phyloP scores from a whole-genome alignment of 2,329 filamentous ascomycete species.

The Amauroascus niger region DNA sequence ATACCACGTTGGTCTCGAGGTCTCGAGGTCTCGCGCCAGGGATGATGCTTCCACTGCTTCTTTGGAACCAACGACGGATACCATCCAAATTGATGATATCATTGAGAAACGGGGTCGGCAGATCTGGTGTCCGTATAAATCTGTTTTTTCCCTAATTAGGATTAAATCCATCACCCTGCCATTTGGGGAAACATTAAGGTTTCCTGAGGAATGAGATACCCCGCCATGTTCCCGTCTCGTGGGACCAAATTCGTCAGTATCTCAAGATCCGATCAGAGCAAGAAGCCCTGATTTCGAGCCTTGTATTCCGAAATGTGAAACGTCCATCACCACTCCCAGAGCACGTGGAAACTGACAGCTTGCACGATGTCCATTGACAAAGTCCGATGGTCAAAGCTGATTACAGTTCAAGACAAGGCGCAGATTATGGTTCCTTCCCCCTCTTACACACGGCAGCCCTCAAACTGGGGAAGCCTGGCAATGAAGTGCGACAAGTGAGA shows the following conservation, averaged over 20 bases:
- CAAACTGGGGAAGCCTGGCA: neutral
- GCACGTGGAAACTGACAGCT: slow-evolving; percentile 2
- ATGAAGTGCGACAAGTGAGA: neutral
- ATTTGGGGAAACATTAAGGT: neutral
- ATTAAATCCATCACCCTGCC: neutral
- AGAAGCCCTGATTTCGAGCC: neutral
- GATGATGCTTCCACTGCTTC: neutral
- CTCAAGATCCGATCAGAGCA: neutral
- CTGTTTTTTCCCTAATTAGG: neutral
- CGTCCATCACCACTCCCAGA: neutral
- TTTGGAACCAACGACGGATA: neutral
- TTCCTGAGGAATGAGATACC: neutral
- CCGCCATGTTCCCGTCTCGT: neutral
- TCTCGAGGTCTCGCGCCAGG: neutral
- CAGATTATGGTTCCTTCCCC: neutral
- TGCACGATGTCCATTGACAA: neutral
- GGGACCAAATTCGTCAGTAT: neutral
- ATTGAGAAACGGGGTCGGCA: neutral
- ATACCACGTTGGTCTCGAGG: slow-evolving; percentile 1
- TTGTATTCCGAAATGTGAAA: neutral
- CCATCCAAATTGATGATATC: neutral
- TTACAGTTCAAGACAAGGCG: slow-evolving; percentile 7
- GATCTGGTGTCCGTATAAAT: neutral
- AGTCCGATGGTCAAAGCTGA: slow-evolving; percentile 11
- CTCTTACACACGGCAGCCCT: neutral